Evolutionary conservation across 2,329 filamentous ascomycete species (phyloP), one percentile per base, ranked within the genome.

Genomic region (Escovopsis sp.): DNA sequence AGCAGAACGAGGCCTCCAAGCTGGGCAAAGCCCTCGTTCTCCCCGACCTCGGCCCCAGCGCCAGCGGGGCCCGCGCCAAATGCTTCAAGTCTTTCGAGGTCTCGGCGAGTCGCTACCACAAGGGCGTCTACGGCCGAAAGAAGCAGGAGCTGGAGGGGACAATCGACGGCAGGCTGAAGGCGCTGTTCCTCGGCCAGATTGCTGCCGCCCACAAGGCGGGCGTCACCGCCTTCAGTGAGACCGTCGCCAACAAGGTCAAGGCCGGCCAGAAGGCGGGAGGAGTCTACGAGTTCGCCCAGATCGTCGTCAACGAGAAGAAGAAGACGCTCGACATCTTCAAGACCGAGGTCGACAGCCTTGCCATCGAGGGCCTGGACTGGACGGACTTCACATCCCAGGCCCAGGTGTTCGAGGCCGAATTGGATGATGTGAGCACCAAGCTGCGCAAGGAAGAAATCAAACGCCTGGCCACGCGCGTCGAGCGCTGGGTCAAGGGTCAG

Each of bases 361-460:
- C 77, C 7, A 85, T 98, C 9, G 75, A 85, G 49, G 85, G 77
- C n/a, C 75, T 89, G 0, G 58, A 79, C 1, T 98, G 89, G 89
- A 88, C 84, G 51, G 82, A 86, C 59, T 94, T 91, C 59, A 78
- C 81, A 56, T 73, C 87, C 39, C 85, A 94, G 59, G 71, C 84
- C 45, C 66, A 72, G 23, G 67, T 94, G 26, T 94, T 89, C 53
- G 82, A 85, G 58, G 89, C 93, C 59, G 91, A 98, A 45, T 72
- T 98, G 12, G 85, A 94, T 47, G 84, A 91, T 50, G 86, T 93
- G 42, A 94, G 87, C 51, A 73, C 75, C 35, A 80, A 83, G 48
- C 66, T 98, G 51, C 77, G 91, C 52, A 88, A 91, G 57, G 91
- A 98, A 51, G 91, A 98, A 64, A 94, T 98, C 86, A 79, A 89